Conservation (phyloP, 2,329 filamentous ascomycete genomes). For the Cladosporium sp. region DNA sequence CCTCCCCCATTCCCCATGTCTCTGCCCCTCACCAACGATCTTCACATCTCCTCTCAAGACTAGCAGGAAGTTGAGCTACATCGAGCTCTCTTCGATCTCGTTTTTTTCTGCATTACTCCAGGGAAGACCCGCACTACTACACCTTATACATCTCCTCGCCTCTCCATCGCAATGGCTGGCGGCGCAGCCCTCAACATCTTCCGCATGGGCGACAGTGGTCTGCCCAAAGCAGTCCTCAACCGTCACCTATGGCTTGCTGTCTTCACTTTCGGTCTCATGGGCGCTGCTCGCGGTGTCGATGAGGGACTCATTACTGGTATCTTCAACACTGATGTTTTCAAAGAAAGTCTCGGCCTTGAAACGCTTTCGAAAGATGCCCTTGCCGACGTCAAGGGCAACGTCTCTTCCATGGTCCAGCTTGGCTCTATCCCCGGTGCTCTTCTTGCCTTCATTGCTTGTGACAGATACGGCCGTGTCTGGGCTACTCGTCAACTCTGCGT, state of each 20-base stretch:
- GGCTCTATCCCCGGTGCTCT: conserved; percentile 71
- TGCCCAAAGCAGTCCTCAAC: conserved; percentile 71
- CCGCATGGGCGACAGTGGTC: conserved; percentile 57
- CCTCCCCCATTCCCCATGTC: conserved; percentile 11
- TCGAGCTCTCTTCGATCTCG: conserved; percentile 2
- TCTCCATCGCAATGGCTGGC: conserved; percentile 22
- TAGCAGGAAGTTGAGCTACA: conserved; percentile 1
- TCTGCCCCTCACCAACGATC: conserved; percentile 14
- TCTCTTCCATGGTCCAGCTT: conserved; percentile 78
- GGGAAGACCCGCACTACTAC: conserved; percentile 17
- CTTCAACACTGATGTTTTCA: conserved; percentile 64
- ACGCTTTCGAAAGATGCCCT: conserved; percentile 52
- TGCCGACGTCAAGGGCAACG: conserved; percentile 69
- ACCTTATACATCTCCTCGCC: background rate
- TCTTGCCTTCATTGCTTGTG: conserved; percentile 56
- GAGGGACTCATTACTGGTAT: conserved; percentile 66
- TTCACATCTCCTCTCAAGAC: conserved; percentile 8
- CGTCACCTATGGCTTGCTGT: conserved; percentile 77
- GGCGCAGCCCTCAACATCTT: conserved; percentile 32
- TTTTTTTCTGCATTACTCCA: background rate
- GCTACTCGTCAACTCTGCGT: conserved; percentile 46
- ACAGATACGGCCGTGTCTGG: conserved; percentile 45
- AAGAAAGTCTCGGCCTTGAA: conserved; percentile 58
- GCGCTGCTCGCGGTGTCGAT: conserved; percentile 72
- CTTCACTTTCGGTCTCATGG: conserved; percentile 58